Evolutionary conservation across 192 early-diverging fungal species (phyloP), one percentile per base, ranked within the genome.

Genomic region (Coemansia sp.): DNA sequence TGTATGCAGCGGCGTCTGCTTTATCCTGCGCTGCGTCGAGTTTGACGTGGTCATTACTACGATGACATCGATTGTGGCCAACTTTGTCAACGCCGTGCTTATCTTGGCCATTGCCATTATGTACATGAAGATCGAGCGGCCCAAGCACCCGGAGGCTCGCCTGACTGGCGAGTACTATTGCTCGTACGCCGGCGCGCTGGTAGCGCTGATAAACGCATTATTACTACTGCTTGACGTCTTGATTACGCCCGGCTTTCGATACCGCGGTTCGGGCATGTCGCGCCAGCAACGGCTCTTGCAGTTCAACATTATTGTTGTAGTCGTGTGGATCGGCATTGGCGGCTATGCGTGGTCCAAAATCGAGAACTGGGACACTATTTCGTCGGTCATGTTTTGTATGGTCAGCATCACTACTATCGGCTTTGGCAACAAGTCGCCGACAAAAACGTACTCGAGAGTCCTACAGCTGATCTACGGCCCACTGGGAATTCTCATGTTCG

Each of bases 321-420:
- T 84, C 10, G 77, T 84, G 48, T 84, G 81, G 81, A 77, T 84
- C 39, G 81, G 81, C 11, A 84, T 83, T 37, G 80, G 81, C 64
- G 81, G 81, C 68, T 77, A 73, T 10, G 73, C 48, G 48, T 84
- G 77, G 76, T 84, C 81, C 7, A 84, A 76, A 57, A 77, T 84
- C 45, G 81, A 84, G 58, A 61, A 44, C 62, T 84, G 81, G 81
- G 70, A 78, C 50, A 84, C 74, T 1, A 63, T 78, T 45, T 70
- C 72, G 6, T 68, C 67, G 44, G 69, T 84, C 12, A 78, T 84
- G 76, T 84, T 84, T 63, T 84, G 81, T 62, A 78, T 84, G 76
- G 66, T 84, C 57, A 84, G 76, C 1, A 48, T 84, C 19, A 78
- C 81, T 5, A 84, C 81, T 5, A 84, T 84, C 17, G 81, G 81